Evolutionary conservation across 768 basidiomycete species (phyloP).

Genomic region (Mycena indigotica): DNA sequence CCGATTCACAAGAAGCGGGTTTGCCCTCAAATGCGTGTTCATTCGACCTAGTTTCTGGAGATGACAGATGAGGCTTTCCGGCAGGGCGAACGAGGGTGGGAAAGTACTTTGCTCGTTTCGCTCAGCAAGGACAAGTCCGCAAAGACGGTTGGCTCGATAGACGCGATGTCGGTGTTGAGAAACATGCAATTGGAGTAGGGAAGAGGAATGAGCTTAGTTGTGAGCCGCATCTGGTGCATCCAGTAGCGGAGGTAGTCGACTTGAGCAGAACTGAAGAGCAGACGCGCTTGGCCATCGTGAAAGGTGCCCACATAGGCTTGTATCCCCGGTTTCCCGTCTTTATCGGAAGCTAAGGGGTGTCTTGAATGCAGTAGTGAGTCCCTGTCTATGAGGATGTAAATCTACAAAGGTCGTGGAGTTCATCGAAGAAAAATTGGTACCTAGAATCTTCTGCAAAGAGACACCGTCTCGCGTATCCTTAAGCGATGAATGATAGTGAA

Average conservation of each 20-base stretch:
- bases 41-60: slow-evolving; percentile 42
- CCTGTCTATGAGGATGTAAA: slow-evolving; percentile 9
- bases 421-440: background rate
- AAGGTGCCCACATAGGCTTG: slow-evolving; percentile 39
- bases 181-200: slow-evolving; percentile 59
- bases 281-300: slow-evolving; percentile 53
- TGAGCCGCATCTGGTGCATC: slow-evolving; percentile 54
- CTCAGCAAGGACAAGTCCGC: slow-evolving; percentile 42
- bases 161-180: slow-evolving; percentile 41
- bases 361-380: slow-evolving; percentile 24
- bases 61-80: slow-evolving; percentile 31
- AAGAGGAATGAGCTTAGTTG: slow-evolving; percentile 48
- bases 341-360: slow-evolving; percentile 19
- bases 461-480: slow-evolving; percentile 13
- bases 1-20: slow-evolving; percentile 44
- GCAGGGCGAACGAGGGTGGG: background rate
- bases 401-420: no score
- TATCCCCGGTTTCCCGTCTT: slow-evolving; percentile 12
- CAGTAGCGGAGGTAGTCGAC: slow-evolving; percentile 64
- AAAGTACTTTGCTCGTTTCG: slow-evolving; percentile 44
- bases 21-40: slow-evolving; percentile 56
- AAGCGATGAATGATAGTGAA: slow-evolving; percentile 9
- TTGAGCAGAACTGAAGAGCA: slow-evolving; percentile 63
- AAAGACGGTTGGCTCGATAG: slow-evolving; percentile 48
- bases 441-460: slow-evolving; percentile 19